These are phyloP conservation scores for Homolaphlyctis polyrhiza DNA, from an alignment of 371 early-diverging fungal species.

Conservation along the genomic window DNA sequence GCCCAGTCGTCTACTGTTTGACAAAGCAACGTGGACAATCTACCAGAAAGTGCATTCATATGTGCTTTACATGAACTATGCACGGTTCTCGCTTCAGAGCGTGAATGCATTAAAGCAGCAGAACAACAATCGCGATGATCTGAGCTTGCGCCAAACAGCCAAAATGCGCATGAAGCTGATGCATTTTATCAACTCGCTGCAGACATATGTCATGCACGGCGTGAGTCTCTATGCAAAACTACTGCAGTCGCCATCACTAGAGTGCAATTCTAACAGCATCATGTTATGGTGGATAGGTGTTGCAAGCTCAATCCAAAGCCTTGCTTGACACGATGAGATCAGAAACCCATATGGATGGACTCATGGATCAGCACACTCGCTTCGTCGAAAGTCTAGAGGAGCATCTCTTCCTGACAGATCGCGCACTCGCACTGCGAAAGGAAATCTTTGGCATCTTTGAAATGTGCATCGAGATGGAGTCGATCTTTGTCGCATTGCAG, in stretches of 20 bases:
- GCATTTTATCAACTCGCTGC: conserved; percentile 3
- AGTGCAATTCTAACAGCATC: no score
- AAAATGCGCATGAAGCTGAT: not conserved
- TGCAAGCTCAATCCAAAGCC: not conserved
- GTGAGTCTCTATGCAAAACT: not conserved
- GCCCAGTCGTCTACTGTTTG: not conserved
- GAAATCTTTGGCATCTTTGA: not conserved
- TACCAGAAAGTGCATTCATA: not conserved
- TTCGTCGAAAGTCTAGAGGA: not conserved
- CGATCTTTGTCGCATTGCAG: no score
- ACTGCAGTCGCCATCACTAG: no score
- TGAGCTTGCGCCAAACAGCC: not conserved
- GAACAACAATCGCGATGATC: no score
- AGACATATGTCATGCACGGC: conserved; percentile 3
- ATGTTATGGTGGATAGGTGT: no score
- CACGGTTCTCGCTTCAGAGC: not conserved
- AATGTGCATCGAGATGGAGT: not conserved
- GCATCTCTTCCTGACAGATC: not conserved
- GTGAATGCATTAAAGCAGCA: no score
- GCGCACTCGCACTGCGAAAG: not conserved
- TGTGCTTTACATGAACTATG: not conserved
- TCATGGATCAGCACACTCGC: not conserved
- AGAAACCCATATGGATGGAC: not conserved
- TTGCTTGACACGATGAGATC: not conserved
- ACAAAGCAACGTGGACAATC: not conserved